Base-by-base conservation (phyloP, 768 basidiomycete genomes). In the Kwoniella bestiolae region DNA sequence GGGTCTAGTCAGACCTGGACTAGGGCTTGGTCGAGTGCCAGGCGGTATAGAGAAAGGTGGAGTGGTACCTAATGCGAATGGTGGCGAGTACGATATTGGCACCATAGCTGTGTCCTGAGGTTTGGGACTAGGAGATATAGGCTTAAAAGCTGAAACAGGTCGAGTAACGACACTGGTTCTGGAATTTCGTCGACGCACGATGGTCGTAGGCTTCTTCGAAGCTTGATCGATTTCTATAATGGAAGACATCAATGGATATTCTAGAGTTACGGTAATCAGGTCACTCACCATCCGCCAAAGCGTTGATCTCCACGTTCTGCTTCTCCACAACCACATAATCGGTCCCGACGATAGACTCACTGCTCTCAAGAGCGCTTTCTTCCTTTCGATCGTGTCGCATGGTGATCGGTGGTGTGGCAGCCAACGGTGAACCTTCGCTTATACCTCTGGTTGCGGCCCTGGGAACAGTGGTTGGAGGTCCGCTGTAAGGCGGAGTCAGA, bases 241-340 rank as follows among this genome's bases (percentile, higher is more conserved):
- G 8, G 25, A 44, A 14, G 12, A 41, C 26, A 63, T 8, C 45
- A 14, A 45, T 41, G 25, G 21, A 8, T 32, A 57, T 56, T 16
- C 41, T 57, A 12, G 5, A 59, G 16, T 14, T 5, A 14, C 34
- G 26, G n/a, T 14, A 5, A 25, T 34, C 44, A 26, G 14, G 29
- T 9, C 18, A 80, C 87, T 72, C 66, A 91, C 94, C 94, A 83
- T 98, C 95, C 1, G 95, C 90, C 2, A 92, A 87, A 16, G 88
- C 87, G 78, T 92, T 92, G 79, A 97, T 92, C 78, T 98, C 94
- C 2, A 97, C 90, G 1, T 91, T 91, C 55, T 89, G 85, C 59
- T 99, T 93, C 46, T 90, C 94, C 1, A 98, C 91, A 0, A 99
- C 86, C 0, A 98, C 95, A 72, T 99, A 99, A 75, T 98, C 95